Percentiles rank a stretch among this genome's conserved stretches.
phyloP scores from a whole-genome alignment of 768 basidiomycete species.

The Xerocomellus amylosporus region DNA sequence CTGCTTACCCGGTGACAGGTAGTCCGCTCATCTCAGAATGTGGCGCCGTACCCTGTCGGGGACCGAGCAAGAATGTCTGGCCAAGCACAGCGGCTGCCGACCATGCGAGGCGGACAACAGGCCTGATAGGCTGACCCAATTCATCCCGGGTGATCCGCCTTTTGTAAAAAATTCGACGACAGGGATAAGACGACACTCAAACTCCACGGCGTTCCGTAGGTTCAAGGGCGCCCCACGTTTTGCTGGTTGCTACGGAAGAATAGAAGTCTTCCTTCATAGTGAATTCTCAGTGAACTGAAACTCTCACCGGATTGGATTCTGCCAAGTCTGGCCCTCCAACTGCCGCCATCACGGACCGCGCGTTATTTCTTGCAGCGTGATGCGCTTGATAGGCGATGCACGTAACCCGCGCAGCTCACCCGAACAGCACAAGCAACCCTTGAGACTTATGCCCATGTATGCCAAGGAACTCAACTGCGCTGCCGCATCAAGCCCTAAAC shows the following conservation, averaged over 20 bases:
- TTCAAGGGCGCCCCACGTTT: conserved; percentile 22
- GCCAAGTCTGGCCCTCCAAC: conserved; percentile 13
- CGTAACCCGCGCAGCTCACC: conserved; percentile 12
- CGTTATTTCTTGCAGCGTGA: not conserved
- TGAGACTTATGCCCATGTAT: not conserved
- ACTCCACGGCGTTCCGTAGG: conserved; percentile 25
- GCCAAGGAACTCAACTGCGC: conserved; percentile 1
- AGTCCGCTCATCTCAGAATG: conserved; percentile 19
- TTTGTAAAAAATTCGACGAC: conserved; percentile 3
- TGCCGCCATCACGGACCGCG: conserved; percentile 14
- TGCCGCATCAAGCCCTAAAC: conserved; percentile 10
- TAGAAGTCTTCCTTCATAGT: conserved; percentile 30
- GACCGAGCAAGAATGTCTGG: conserved; percentile 19
- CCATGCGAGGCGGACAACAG: conserved; percentile 7
- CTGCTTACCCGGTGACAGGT: conserved; percentile 23
- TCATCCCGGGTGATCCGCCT: not conserved
- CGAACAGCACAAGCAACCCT: not conserved
- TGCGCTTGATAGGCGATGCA: conserved; percentile 12
- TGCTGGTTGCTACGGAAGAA: conserved; percentile 33
- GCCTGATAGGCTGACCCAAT: not conserved
- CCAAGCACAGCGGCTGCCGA: conserved; percentile 21
- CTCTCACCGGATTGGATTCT: conserved; percentile 10
- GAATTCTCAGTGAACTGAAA: conserved; percentile 21
- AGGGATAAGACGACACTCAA: conserved; percentile 23
- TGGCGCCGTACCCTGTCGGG: conserved; percentile 6